Evolutionary conservation across 306 rosid genomes (phyloP), one percentile per base, ranked within the genome.

Genomic region (Quercus dentata): DNA sequence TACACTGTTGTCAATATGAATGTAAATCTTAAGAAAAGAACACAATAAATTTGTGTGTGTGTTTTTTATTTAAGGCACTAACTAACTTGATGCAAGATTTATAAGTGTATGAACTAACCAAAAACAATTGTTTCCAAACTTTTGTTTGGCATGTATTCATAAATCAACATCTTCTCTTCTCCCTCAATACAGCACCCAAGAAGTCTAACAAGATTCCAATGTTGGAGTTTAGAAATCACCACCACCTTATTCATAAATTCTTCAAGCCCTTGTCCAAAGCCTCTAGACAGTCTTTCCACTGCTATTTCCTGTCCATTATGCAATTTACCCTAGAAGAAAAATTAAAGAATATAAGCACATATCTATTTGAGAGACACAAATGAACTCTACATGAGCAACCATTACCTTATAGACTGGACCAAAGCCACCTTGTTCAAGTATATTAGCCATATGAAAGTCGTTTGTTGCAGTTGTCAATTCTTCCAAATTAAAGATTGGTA

Each of bases 291-390:
- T 55, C 83, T 85, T 77, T 88, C 83, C 5, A 88, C 76, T 0
- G 87, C 87, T 56, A 85, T 74, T 85, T 85, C 85, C 31, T 79
- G 83, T 5, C 87, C 87, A 23, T 85, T 62, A 2, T 55, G 52
- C 63, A 83, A 5, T 63, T 52, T 30, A 31, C 89, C 91, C 89
- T 85, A 2, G 13, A 10, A 44, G 3, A 44, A 2, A 10, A 44
- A 44, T 27, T 1, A 56, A 33, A 1, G 18, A 80, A 44, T 35
- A 10, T 10, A 3, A 44, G 0, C 3, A 44, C 1, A 10, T 44
- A 44, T 35, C 18, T 7, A 52, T 2, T 2, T 31, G 25, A 5
- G 7, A 21, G 25, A 18, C 7, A 4, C 69, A 13, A 10, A 33
- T 44, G 51, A 2, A 2, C 13, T 33, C 6, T 12, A 13, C 4